Evolutionary conservation across 208 protist genomes (phyloP).

Genomic region (Blechomonas ayalai): DNA sequence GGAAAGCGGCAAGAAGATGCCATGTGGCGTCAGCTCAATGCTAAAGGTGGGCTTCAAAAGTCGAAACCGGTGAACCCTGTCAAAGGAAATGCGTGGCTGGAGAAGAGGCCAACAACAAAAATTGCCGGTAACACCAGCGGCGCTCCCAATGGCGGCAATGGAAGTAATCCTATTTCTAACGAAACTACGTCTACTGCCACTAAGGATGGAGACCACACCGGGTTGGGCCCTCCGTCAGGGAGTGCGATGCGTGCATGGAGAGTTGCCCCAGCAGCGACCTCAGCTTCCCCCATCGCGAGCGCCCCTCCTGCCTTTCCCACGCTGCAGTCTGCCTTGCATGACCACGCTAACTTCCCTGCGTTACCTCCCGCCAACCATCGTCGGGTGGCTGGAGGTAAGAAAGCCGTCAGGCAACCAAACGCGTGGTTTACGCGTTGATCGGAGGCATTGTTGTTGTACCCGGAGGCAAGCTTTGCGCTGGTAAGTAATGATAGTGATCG

Average conservation of each 20-base stretch:
- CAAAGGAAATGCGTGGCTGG: slow-evolving; percentile 35
- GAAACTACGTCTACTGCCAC: not conserved
- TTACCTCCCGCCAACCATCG: slow-evolving; percentile 14
- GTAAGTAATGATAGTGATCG: too few relatives aligned
- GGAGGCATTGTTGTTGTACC: too few relatives aligned
- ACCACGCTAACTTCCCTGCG: slow-evolving; percentile 38
- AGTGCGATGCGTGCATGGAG: too few relatives aligned
- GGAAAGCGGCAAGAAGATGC: slow-evolving; percentile 21
- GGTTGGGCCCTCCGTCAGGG: not conserved
- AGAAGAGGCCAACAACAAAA: slow-evolving; percentile 1
- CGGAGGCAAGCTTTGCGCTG: too few relatives aligned
- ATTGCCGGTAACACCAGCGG: slow-evolving; percentile 1
- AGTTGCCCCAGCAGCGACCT: too few relatives aligned
- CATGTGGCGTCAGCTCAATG: too few relatives aligned
- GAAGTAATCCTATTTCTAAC: slow-evolving; percentile 2
- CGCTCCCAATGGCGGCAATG: slow-evolving; percentile 5
- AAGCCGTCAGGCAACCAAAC: slow-evolving; percentile 8
- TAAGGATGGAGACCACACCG: not conserved
- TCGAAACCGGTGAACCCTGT: slow-evolving; percentile 2
- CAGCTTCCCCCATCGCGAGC: too few relatives aligned
- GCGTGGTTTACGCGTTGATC: slow-evolving; percentile 1
- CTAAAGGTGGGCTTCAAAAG: too few relatives aligned
- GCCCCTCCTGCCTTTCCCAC: too few relatives aligned
- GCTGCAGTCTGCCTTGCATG: too few relatives aligned
- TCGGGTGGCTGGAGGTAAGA: slow-evolving; percentile 7